Evolutionary conservation across 305 asterid genomes (phyloP).

Genomic region (Fraxinus floribunda): DNA sequence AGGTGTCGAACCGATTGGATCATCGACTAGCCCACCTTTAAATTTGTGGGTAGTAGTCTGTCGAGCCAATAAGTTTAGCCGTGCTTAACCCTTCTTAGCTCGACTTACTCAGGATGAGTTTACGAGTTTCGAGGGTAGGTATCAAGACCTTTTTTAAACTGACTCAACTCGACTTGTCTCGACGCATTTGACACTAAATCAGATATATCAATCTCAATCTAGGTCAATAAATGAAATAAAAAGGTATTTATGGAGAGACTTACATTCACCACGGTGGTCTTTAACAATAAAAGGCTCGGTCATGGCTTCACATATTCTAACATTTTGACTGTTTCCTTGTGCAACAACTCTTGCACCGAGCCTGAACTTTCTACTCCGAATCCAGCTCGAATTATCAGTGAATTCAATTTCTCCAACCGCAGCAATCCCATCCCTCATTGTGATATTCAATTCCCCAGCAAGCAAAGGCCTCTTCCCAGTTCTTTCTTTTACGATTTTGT

Average conservation of each 20-base stretch:
- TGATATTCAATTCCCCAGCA: constrained; percentile 46
- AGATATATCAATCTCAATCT: background rate
- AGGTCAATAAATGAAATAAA: background rate
- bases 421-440: constrained; percentile 55
- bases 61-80: background rate
- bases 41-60: background rate
- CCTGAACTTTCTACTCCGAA: constrained; percentile 58
- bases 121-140: background rate
- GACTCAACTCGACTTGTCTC: background rate
- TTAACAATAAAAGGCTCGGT: constrained; percentile 62
- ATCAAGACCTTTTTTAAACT: background rate
- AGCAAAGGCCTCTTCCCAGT: constrained; percentile 64
- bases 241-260: constrained; percentile 20
- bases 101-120: background rate
- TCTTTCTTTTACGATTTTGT: constrained; percentile 50
- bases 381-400: constrained; percentile 81
- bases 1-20: background rate
- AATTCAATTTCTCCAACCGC: constrained; percentile 53
- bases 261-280: constrained; percentile 79
- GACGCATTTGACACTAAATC: background rate
- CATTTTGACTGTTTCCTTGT: constrained; percentile 15
- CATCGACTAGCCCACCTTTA: background rate
- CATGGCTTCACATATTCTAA: constrained; percentile 43
- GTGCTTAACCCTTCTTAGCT: background rate
- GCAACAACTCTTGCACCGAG: constrained; percentile 56